Evolutionary conservation across 768 basidiomycete genomes (phyloP).

Genomic region (Agaricus subrufescens): DNA sequence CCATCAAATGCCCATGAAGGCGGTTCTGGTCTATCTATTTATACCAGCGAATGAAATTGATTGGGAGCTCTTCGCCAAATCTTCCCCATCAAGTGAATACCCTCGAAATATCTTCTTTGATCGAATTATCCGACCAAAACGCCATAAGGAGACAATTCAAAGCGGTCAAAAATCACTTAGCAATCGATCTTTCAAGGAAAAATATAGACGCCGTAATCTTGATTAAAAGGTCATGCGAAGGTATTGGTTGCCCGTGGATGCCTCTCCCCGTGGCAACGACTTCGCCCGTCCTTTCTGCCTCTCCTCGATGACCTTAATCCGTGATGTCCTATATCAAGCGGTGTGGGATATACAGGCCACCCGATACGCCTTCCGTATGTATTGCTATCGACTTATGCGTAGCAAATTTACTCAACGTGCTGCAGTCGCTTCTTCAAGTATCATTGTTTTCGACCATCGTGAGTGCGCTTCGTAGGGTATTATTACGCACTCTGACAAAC

Average conservation of each 20-base stretch:
- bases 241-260: neutral
- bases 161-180: no score
- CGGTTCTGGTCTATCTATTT: no score
- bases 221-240: neutral
- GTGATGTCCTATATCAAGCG: constrained; percentile 16
- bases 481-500: neutral
- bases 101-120: neutral
- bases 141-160: neutral
- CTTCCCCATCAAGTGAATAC: neutral
- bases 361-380: constrained; percentile 41
- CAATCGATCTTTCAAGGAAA: neutral
- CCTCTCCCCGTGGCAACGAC: neutral
- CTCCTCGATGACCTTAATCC: neutral
- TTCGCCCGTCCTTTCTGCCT: neutral
- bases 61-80: no score
- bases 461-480: constrained; percentile 15
- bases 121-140: neutral
- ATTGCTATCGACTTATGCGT: neutral
- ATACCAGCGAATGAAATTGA: no score
- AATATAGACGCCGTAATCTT: neutral
- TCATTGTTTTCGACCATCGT: constrained; percentile 55
- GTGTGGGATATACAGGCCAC: constrained; percentile 34
- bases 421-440: constrained; percentile 45
- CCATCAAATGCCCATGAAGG: no score
- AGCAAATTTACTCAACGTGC: neutral